Evolutionary conservation across 176 grass and related monocot species (phyloP).

Genomic region (Neostapfia colusana): DNA sequence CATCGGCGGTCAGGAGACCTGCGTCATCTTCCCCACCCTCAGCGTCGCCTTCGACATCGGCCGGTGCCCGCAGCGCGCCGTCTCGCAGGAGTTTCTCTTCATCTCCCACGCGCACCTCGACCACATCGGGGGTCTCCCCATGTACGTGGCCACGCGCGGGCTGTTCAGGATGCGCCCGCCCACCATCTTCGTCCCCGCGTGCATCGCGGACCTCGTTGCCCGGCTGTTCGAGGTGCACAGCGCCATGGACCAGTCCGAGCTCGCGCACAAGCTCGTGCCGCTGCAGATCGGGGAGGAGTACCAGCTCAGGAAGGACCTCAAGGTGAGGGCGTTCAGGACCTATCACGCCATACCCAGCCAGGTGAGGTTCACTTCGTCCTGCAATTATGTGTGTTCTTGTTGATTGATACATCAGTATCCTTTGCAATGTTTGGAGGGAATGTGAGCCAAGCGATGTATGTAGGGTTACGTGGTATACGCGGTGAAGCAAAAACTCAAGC

Average conservation of each 20-base stretch:
- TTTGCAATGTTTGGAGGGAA: slow-evolving; percentile 9
- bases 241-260: slow-evolving; percentile 89
- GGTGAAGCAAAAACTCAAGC: slow-evolving; percentile 89
- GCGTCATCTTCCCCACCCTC: slow-evolving; percentile 89
- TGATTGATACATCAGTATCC: not conserved
- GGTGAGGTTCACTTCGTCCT: slow-evolving; percentile 43
- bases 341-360: slow-evolving; percentile 87
- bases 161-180: slow-evolving; percentile 73
- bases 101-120: slow-evolving; percentile 95
- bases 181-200: slow-evolving; percentile 82
- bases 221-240: slow-evolving; percentile 79
- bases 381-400: not conserved
- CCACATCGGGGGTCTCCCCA: slow-evolving; percentile 87
- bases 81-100: slow-evolving; percentile 92
- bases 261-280: slow-evolving; percentile 73
- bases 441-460: slow-evolving; percentile 24
- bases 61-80: slow-evolving; percentile 81
- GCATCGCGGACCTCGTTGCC: slow-evolving; percentile 66
- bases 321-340: slow-evolving; percentile 93
- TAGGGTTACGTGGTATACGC: slow-evolving; percentile 85
- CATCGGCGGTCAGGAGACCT: slow-evolving; percentile 82
- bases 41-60: slow-evolving; percentile 95
- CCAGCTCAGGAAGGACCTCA: slow-evolving; percentile 78
- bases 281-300: slow-evolving; percentile 77
- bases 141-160: slow-evolving; percentile 94